Percentiles rank a stretch among this genome's conserved stretches.
Evolutionary conservation across 495 filamentous ascomycete species (phyloP).

Genomic region (Penicillium angulare): DNA sequence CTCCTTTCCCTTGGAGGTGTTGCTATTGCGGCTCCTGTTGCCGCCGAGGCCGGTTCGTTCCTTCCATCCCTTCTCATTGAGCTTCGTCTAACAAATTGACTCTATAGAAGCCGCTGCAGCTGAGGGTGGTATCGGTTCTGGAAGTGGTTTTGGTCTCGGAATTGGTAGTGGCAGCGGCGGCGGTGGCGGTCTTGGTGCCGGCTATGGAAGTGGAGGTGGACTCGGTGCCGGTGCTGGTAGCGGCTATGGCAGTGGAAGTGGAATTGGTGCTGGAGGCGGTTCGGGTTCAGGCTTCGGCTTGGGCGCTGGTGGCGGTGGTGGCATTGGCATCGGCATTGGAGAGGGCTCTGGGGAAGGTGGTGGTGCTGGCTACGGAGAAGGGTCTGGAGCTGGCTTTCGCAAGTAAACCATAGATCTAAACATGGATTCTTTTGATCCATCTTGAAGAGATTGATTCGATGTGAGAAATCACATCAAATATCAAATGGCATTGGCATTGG

Average conservation of each 20-base stretch:
- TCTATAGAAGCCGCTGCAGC: constrained; percentile 2
- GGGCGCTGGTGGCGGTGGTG: background rate
- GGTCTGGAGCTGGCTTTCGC: background rate
- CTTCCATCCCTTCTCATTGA: background rate
- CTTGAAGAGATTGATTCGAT: background rate
- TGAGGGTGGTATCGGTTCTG: constrained; percentile 6
- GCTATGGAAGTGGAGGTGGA: constrained; percentile 3
- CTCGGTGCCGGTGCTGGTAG: constrained; percentile 3
- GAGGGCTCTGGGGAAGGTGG: background rate
- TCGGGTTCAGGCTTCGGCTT: background rate
- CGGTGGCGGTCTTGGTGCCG: constrained; percentile 3
- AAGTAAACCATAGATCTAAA: background rate
- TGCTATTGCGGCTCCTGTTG: constrained; percentile 16
- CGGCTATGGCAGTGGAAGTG: constrained; percentile 1
- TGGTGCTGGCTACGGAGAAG: background rate
- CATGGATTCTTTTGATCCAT: background rate
- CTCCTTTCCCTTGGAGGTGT: constrained; percentile 10
- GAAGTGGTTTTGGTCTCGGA: constrained; percentile 8
- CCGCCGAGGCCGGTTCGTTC: constrained; percentile 6
- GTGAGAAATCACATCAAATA: background rate
- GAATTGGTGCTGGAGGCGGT: constrained; percentile 3
- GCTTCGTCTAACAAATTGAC: background rate
- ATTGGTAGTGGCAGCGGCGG: background rate
- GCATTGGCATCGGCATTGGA: constrained; percentile 3
- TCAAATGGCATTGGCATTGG: no score